phyloP scores from a whole-genome alignment of 2,329 filamentous ascomycete genomes.

The Venturia effusa region DNA sequence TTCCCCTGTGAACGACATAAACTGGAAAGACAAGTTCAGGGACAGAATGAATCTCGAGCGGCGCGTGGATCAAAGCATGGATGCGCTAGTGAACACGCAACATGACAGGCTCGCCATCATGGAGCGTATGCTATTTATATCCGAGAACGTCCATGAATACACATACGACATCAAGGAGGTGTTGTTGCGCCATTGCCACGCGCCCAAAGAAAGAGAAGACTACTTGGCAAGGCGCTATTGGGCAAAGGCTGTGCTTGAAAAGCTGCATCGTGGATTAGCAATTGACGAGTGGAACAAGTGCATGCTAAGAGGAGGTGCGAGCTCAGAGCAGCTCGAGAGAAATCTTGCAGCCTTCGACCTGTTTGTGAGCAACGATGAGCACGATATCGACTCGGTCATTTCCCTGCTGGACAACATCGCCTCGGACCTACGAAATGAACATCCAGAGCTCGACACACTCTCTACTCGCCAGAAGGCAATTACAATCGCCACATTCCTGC shows the following conservation, averaged over 20 bases:
- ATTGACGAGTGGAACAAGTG: constrained; percentile 58
- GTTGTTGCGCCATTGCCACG: constrained; percentile 54
- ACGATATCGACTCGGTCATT: constrained; percentile 58
- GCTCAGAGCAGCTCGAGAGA: constrained; percentile 51
- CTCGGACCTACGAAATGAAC: constrained; percentile 40
- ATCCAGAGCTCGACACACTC: constrained; percentile 41
- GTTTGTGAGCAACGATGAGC: constrained; percentile 64
- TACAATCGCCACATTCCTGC: constrained; percentile 58
- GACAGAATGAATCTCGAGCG: constrained; percentile 16
- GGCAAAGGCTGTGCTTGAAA: constrained; percentile 61
- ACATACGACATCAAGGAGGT: constrained; percentile 79
- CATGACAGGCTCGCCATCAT: constrained; percentile 61
- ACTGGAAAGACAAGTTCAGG: constrained; percentile 56
- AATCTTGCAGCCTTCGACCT: constrained; percentile 78
- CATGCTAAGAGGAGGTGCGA: constrained; percentile 39
- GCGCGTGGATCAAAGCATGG: constrained; percentile 17
- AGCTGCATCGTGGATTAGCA: constrained; percentile 70
- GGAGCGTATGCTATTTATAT: neutral
- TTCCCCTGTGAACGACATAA: constrained; percentile 42
- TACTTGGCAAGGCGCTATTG: constrained; percentile 70
- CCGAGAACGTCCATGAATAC: constrained; percentile 51
- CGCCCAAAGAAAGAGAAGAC: constrained; percentile 53
- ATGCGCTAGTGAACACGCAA: constrained; percentile 22
- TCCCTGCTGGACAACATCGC: constrained; percentile 56
- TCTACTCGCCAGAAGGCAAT: constrained; percentile 59